These are phyloP conservation scores for Lunasporangiospora selenospora DNA, from an alignment of 192 early-diverging fungal genomes.

Conservation along the genomic window DNA sequence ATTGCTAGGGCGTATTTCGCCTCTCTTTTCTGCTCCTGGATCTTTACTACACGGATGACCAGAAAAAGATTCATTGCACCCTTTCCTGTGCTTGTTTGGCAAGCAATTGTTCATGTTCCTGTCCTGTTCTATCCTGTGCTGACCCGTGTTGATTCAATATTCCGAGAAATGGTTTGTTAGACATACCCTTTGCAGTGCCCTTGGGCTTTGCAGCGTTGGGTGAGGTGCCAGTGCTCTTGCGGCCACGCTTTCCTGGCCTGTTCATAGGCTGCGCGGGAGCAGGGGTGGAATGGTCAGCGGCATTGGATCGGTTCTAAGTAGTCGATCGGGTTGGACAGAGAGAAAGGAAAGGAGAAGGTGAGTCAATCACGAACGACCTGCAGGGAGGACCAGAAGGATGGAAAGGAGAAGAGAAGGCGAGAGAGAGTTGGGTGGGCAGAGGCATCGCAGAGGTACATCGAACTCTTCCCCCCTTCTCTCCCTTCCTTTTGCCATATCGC, in stretches of 20 bases:
- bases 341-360: background rate
- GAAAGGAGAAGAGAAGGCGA: background rate
- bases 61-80: too few species aligned
- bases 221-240: constrained; percentile 9
- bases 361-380: constrained; percentile 13
- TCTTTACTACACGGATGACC: too few species aligned
- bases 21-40: too few species aligned
- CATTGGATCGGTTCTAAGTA: too few species aligned
- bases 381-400: background rate
- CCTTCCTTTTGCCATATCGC: too few species aligned
- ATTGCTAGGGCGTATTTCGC: too few species aligned
- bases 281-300: constrained; percentile 1
- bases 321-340: constrained; percentile 3
- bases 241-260: constrained; percentile 27
- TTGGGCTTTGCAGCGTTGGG: constrained; percentile 12
- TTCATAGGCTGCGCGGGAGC: constrained; percentile 11
- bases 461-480: background rate
- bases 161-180: too few species aligned
- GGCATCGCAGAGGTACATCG: background rate
- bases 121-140: too few species aligned
- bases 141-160: too few species aligned
- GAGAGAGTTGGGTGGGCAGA: background rate
- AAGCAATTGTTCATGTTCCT: too few species aligned
- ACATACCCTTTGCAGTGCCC: constrained; percentile 22
- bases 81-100: too few species aligned